These are phyloP conservation scores for Tylopilus felleus DNA, from an alignment of 768 basidiomycete species.

Conservation along the genomic window DNA sequence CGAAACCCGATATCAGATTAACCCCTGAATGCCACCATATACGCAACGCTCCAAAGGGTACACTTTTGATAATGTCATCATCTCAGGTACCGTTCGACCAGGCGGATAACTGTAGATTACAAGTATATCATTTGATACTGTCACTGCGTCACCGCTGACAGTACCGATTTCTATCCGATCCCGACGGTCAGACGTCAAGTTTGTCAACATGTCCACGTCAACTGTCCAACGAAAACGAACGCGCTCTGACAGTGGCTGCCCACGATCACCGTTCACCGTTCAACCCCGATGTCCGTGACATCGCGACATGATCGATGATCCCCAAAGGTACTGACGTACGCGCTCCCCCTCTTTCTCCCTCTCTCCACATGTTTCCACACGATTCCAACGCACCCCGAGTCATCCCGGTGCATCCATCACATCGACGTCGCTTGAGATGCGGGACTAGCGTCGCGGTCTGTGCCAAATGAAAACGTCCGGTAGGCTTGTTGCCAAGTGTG, in stretches of 20 bases:
- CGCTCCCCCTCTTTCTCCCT: neutral
- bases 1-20: neutral
- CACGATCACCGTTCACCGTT: no score
- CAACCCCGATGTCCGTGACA: neutral
- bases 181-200: neutral
- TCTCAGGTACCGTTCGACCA: neutral
- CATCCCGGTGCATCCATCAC: neutral
- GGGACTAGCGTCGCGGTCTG: neutral
- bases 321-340: no score
- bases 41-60: neutral
- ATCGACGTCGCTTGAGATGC: neutral
- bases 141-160: neutral
- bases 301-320: neutral
- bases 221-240: neutral
- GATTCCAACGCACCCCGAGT: neutral
- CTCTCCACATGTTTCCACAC: neutral
- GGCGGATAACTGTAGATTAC: no score
- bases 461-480: neutral
- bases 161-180: neutral
- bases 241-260: no score
- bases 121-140: neutral
- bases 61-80: neutral
- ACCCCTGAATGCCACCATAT: neutral
- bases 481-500: neutral
- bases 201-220: neutral